Percentiles rank a stretch among this genome's conserved stretches.
Evolutionary conservation across 768 basidiomycete species (phyloP).

Genomic region (Xerocomellus amylosporus): DNA sequence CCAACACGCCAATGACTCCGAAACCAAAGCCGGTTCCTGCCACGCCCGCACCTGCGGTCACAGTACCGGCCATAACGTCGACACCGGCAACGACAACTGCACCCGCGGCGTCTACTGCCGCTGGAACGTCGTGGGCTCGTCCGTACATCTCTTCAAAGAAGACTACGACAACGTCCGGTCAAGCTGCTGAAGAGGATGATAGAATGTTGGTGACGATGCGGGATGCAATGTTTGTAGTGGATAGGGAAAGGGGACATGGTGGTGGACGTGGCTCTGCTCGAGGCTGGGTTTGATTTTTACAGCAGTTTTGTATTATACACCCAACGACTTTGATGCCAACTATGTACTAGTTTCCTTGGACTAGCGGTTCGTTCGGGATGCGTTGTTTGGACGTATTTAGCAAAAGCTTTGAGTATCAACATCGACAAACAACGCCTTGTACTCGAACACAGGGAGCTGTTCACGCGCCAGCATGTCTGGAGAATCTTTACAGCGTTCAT

Average conservation of each 20-base stretch:
- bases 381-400: conserved; percentile 21
- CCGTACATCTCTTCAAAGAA: conserved; percentile 63
- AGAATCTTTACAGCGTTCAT: conserved; percentile 59
- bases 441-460: conserved; percentile 3
- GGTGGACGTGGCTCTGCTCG: conserved; percentile 74
- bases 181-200: conserved; percentile 52
- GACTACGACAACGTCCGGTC: conserved; percentile 28
- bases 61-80: conserved; percentile 25
- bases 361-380: neutral
- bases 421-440: conserved; percentile 19
- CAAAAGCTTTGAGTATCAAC: conserved; percentile 25
- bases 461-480: conserved; percentile 35
- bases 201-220: conserved; percentile 63
- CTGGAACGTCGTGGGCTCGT: conserved; percentile 50
- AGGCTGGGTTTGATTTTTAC: conserved; percentile 51
- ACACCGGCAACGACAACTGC: conserved; percentile 33
- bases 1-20: conserved; percentile 43
- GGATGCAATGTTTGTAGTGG: conserved; percentile 84
- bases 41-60: conserved; percentile 31
- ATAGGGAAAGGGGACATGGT: conserved; percentile 80
- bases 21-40: conserved; percentile 37
- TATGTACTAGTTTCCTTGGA: too few relatives aligned
- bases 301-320: neutral
- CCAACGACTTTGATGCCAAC: neutral
- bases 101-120: conserved; percentile 28